A percentile compares a stretch with the other conserved stretches of the same genome.
Conservation (phyloP, 1,139 yeast genomes). For the Hemisphaericaspora xylofermentans region DNA sequence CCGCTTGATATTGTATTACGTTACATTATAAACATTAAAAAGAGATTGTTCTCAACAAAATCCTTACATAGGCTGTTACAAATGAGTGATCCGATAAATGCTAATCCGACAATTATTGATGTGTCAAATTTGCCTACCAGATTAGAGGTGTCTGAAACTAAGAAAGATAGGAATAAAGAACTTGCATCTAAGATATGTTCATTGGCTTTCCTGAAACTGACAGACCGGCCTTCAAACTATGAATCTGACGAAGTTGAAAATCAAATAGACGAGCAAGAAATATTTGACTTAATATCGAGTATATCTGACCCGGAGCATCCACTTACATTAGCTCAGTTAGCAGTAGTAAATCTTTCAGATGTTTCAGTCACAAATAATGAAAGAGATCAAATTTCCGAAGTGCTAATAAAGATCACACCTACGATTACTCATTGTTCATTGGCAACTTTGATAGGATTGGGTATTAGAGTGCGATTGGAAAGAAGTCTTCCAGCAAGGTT, state of each 20-base stretch:
- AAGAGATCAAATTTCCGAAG: constrained; percentile 61
- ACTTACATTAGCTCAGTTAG: constrained; percentile 86
- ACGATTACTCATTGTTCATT: constrained; percentile 96
- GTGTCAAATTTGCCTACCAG: constrained; percentile 76
- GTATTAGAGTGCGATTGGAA: constrained; percentile 88
- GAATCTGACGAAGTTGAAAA: constrained; percentile 51
- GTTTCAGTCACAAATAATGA: constrained; percentile 65
- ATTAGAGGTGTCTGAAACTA: constrained; percentile 14
- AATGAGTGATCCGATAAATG: constrained; percentile 83
- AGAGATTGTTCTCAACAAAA: no score
- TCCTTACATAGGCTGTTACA: no score
- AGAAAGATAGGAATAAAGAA: constrained; percentile 5
- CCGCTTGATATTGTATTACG: no score
- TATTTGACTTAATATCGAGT: constrained; percentile 68
- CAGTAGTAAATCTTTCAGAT: constrained; percentile 86
- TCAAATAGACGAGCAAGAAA: constrained; percentile 66
- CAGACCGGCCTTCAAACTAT: constrained; percentile 12
- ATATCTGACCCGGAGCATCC: constrained; percentile 99
- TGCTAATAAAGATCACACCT: constrained; percentile 85
- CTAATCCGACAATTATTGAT: constrained; percentile 86
- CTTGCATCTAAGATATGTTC: constrained; percentile 10
- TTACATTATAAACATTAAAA: no score
- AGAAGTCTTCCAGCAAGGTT: constrained; percentile 84
- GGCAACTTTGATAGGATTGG: constrained; percentile 94
- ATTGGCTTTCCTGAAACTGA: constrained; percentile 9